phyloP scores from a whole-genome alignment of 371 early-diverging fungal genomes.

The Zychaea mexicana region DNA sequence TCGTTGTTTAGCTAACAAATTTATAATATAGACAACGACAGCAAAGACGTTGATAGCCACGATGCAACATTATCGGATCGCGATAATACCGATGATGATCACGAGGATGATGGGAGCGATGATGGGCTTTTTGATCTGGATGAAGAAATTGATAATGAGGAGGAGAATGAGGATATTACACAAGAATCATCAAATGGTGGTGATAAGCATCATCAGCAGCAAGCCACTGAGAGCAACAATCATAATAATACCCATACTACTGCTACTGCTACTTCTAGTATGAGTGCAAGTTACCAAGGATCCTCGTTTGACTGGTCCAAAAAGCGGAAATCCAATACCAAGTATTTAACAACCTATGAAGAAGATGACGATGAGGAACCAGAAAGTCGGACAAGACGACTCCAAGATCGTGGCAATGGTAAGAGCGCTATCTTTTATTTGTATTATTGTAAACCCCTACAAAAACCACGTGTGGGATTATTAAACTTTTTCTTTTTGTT shows the following conservation, averaged over 20 bases:
- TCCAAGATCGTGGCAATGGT: neutral
- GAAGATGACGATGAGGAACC: slow-evolving; percentile 12
- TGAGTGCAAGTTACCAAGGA: slow-evolving; percentile 5
- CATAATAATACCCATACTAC: no score
- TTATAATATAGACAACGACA: neutral
- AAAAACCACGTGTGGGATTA: no score
- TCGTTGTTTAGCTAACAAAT: no score
- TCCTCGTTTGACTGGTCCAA: neutral
- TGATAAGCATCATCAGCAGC: neutral
- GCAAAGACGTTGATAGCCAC: neutral
- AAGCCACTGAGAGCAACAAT: no score
- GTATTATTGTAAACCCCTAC: no score
- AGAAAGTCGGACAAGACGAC: neutral
- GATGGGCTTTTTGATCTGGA: slow-evolving; percentile 46
- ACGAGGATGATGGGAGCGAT: slow-evolving; percentile 25
- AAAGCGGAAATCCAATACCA: slow-evolving; percentile 12
- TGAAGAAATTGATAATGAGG: slow-evolving; percentile 40
- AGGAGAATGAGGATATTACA: slow-evolving; percentile 6
- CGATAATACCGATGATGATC: no score
- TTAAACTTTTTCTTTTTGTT: neutral
- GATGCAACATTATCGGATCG: slow-evolving; percentile 5
- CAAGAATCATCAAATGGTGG: no score
- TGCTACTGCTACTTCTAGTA: no score
- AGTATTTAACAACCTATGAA: slow-evolving; percentile 12
- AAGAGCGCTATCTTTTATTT: neutral